Conservation (phyloP, 352 stramenopile genomes). For the Phytophthora pluvialis region DNA sequence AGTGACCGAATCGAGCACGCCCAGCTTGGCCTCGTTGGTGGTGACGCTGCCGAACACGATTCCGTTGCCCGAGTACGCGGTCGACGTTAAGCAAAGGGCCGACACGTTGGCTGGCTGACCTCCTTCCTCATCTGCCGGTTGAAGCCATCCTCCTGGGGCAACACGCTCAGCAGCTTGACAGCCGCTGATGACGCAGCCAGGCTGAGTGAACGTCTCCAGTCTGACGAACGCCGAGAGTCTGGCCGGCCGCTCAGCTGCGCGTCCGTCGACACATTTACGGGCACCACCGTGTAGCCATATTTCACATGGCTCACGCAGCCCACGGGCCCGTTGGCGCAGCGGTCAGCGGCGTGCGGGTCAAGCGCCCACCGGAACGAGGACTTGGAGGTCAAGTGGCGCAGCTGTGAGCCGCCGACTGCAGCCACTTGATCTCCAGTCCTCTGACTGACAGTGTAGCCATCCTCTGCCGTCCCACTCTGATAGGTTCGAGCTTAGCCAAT, state of each 20-base stretch:
- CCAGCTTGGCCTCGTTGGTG: neutral
- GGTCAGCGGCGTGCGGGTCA: slow-evolving; percentile 49
- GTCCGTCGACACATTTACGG: slow-evolving; percentile 46
- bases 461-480: slow-evolving; percentile 21
- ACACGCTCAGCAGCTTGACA: slow-evolving; percentile 45
- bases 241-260: slow-evolving; percentile 35
- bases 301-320: slow-evolving; percentile 59
- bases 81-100: no score
- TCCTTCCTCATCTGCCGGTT: slow-evolving; percentile 42
- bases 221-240: slow-evolving; percentile 46
- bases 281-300: slow-evolving; percentile 54
- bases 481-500: slow-evolving; percentile 22
- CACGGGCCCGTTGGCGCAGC: slow-evolving; percentile 35
- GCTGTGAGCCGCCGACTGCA: neutral
- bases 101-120: slow-evolving; percentile 32
- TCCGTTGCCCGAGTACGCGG: neutral
- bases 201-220: slow-evolving; percentile 56
- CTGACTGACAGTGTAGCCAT: no score
- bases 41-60: neutral
- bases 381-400: slow-evolving; percentile 14
- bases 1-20: neutral
- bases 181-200: slow-evolving; percentile 52
- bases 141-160: slow-evolving; percentile 55
- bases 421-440: no score
- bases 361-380: slow-evolving; percentile 48